phyloP scores from a whole-genome alignment of 2,329 filamentous ascomycete species.

The Alternaria brassicae region DNA sequence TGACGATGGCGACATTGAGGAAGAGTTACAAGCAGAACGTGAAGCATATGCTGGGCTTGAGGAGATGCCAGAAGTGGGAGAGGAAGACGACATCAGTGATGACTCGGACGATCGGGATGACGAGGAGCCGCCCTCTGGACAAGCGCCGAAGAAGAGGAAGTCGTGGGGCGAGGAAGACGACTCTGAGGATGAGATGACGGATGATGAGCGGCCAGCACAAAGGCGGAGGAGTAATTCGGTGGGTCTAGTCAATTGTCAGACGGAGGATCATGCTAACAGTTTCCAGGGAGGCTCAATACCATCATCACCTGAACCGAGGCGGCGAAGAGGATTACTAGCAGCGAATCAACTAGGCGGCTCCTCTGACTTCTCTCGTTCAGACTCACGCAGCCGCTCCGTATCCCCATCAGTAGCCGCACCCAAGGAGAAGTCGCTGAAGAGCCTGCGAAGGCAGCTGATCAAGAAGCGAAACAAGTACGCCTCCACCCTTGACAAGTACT shows the following conservation, averaged over 20 bases:
- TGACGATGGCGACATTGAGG: constrained; percentile 94
- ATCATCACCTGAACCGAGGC: constrained; percentile 69
- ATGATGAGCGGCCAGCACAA: constrained; percentile 77
- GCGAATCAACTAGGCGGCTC: constrained; percentile 42
- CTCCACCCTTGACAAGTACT: constrained; percentile 78
- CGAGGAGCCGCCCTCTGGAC: constrained; percentile 47
- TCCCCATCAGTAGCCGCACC: constrained; percentile 49
- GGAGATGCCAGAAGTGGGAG: constrained; percentile 89
- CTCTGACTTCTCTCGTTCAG: constrained; percentile 51
- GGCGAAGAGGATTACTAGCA: constrained; percentile 64
- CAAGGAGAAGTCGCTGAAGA: constrained; percentile 72
- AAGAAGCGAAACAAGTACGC: constrained; percentile 81
- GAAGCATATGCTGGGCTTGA: constrained; percentile 85
- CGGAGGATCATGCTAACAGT: constrained; percentile 7
- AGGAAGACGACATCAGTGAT: constrained; percentile 69
- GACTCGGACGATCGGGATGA: constrained; percentile 56
- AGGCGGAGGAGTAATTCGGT: constrained; percentile 88
- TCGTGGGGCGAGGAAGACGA: constrained; percentile 66
- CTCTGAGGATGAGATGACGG: constrained; percentile 66
- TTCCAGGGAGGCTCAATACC: constrained; percentile 64
- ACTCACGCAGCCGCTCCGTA: constrained; percentile 47
- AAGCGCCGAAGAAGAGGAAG: constrained; percentile 50
- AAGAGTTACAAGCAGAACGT: constrained; percentile 75
- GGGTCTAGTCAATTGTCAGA: constrained; percentile 44
- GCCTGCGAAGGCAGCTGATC: constrained; percentile 75